Conservation (phyloP, 2,329 filamentous ascomycete genomes). For the Neopestalotiopsis sp. region DNA sequence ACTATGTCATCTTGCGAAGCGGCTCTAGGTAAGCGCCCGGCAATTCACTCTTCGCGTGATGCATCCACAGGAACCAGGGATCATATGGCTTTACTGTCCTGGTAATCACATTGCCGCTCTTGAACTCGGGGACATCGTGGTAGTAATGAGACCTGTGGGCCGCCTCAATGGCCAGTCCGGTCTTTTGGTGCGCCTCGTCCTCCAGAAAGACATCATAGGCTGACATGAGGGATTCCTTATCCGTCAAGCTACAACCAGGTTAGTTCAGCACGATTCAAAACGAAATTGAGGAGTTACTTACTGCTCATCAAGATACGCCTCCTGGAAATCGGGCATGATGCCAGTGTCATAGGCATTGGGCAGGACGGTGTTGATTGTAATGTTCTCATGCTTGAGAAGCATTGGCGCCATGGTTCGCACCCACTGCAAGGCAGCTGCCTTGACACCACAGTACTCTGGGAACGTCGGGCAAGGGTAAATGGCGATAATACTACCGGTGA, state of each 20-base stretch:
- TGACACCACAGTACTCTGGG: conserved; percentile 24
- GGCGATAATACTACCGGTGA: conserved; percentile 23
- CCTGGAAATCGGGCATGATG: conserved; percentile 23
- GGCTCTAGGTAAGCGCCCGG: conserved; percentile 1
- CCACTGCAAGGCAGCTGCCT: conserved; percentile 22
- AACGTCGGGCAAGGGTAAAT: conserved; percentile 21
- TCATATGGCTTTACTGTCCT: conserved; percentile 26
- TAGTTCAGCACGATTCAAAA: background rate
- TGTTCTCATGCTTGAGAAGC: conserved; percentile 23
- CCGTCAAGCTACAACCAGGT: conserved; percentile 17
- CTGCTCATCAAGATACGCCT: conserved; percentile 23
- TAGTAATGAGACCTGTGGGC: conserved; percentile 21
- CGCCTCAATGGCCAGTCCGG: conserved; percentile 23
- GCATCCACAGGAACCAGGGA: conserved; percentile 28
- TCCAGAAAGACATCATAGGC: conserved; percentile 25
- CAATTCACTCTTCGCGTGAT: conserved; percentile 25
- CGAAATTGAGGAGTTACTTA: background rate
- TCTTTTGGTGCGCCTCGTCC: conserved; percentile 21
- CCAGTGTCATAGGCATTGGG: conserved; percentile 21
- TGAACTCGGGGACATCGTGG: conserved; percentile 22
- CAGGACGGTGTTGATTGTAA: conserved; percentile 26
- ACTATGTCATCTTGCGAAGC: background rate
- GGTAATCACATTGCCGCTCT: conserved; percentile 22
- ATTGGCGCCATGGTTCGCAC: conserved; percentile 21
- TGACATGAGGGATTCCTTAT: conserved; percentile 18